These are phyloP conservation scores for Adansonia grandidieri DNA, from an alignment of 441 rosid genomes.

Conservation along the genomic window DNA sequence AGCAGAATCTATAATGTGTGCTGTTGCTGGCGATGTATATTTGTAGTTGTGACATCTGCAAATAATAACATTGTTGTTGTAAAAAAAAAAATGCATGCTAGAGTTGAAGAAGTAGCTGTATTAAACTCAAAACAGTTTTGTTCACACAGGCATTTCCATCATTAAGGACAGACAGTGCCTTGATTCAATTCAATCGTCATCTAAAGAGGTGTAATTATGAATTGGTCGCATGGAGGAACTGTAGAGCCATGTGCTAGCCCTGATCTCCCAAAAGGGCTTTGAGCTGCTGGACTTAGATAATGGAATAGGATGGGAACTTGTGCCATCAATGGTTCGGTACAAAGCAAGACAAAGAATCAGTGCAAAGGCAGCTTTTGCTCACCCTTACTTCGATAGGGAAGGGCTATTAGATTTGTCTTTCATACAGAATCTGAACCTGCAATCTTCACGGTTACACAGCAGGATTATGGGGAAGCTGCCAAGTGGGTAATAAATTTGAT, in stretches of 20 bases:
- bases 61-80: background rate
- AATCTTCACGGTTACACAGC: conserved; percentile 88
- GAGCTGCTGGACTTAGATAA: conserved; percentile 78
- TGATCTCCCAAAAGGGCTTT: conserved; percentile 72
- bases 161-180: conserved; percentile 68
- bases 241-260: conserved; percentile 78
- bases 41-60: background rate
- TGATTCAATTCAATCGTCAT: conserved; percentile 91
- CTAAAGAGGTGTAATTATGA: conserved; percentile 89
- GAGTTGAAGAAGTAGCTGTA: conserved; percentile 13
- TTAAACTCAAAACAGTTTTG: conserved; percentile 15
- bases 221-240: conserved; percentile 74
- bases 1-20: background rate
- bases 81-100: background rate
- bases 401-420: conserved; percentile 74
- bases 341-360: conserved; percentile 88
- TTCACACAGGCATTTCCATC: conserved; percentile 72
- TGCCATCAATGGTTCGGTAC: conserved; percentile 86
- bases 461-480: conserved; percentile 84
- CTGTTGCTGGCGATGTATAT: background rate
- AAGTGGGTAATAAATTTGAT: conserved; percentile 75
- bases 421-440: conserved; percentile 84
- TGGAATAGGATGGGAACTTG: conserved; percentile 93
- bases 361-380: conserved; percentile 87
- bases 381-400: conserved; percentile 83